Percentiles rank a stretch among this genome's conserved stretches.
Conservation (phyloP, 257 asterid genomes). For the Datura wrightii region DNA sequence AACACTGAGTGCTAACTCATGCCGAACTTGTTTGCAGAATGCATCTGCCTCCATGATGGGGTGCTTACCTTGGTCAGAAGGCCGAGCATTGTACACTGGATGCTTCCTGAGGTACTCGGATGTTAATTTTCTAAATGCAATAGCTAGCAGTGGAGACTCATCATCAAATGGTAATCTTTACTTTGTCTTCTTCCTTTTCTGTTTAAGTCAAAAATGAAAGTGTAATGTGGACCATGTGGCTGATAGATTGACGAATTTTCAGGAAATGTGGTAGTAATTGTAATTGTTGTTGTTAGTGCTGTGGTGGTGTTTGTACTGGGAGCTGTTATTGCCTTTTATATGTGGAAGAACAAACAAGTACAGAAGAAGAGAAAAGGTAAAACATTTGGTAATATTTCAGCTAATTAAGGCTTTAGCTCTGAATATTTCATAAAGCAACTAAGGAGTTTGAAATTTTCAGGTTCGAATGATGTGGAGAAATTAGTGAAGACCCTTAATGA, state of each 20-base stretch:
- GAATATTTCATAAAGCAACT: background rate
- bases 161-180: slow-evolving; percentile 60
- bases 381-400: background rate
- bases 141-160: slow-evolving; percentile 46
- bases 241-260: slow-evolving; percentile 32
- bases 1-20: slow-evolving; percentile 43
- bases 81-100: slow-evolving; percentile 51
- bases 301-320: slow-evolving; percentile 57
- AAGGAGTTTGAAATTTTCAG: slow-evolving; percentile 32
- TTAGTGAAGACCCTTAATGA: slow-evolving; percentile 74
- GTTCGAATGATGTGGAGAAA: slow-evolving; percentile 64
- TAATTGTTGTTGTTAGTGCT: slow-evolving; percentile 59
- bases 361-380: slow-evolving; percentile 83
- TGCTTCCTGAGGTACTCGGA: slow-evolving; percentile 61
- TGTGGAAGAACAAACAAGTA: slow-evolving; percentile 61
- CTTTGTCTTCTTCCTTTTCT: background rate
- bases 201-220: background rate
- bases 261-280: slow-evolving; percentile 59
- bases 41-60: slow-evolving; percentile 48
- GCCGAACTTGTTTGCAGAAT: slow-evolving; percentile 49
- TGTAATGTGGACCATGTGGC: background rate
- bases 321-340: slow-evolving; percentile 50
- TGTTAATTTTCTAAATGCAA: slow-evolving; percentile 49
- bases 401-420: background rate
- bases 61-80: slow-evolving; percentile 57